Conservation (phyloP, 352 stramenopile genomes). For the Globisporangium cylindrosporum region DNA sequence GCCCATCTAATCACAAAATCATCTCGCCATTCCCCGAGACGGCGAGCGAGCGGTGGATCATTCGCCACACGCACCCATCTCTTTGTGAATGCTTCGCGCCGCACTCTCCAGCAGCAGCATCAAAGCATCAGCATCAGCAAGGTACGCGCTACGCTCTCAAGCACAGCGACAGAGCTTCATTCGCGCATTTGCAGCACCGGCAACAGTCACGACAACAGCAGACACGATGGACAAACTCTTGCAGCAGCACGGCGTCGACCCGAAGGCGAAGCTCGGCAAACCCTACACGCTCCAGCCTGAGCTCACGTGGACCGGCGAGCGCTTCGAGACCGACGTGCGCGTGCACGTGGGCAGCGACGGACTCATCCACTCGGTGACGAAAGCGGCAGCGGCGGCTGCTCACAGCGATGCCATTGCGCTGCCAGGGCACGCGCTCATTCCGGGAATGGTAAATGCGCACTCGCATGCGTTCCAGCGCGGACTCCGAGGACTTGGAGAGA, state of each 20-base stretch:
- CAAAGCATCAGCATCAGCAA: neutral
- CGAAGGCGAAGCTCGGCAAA: slow-evolving; percentile 8
- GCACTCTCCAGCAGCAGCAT: neutral
- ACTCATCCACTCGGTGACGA: slow-evolving; percentile 37
- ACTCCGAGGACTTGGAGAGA: slow-evolving; percentile 69
- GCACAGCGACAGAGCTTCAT: neutral
- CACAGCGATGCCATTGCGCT: slow-evolving; percentile 22
- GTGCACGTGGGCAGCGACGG: slow-evolving; percentile 53
- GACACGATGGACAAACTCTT: slow-evolving; percentile 25
- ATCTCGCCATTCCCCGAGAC: neutral
- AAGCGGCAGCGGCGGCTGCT: neutral
- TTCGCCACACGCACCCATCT: neutral
- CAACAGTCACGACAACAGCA: slow-evolving; percentile 1
- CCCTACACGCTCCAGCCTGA: slow-evolving; percentile 58
- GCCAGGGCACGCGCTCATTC: slow-evolving; percentile 48
- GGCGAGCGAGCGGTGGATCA: neutral
- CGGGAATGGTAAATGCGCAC: slow-evolving; percentile 81
- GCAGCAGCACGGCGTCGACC: slow-evolving; percentile 10
- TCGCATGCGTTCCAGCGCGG: slow-evolving; percentile 78
- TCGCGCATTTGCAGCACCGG: neutral
- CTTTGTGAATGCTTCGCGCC: slow-evolving; percentile 12
- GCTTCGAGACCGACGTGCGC: slow-evolving; percentile 49
- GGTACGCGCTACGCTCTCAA: neutral
- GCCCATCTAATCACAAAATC: slow-evolving; percentile 1
- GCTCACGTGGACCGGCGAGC: slow-evolving; percentile 63